Evolutionary conservation across 2,329 filamentous ascomycete species (phyloP).

Genomic region (Claviceps pusilla): DNA sequence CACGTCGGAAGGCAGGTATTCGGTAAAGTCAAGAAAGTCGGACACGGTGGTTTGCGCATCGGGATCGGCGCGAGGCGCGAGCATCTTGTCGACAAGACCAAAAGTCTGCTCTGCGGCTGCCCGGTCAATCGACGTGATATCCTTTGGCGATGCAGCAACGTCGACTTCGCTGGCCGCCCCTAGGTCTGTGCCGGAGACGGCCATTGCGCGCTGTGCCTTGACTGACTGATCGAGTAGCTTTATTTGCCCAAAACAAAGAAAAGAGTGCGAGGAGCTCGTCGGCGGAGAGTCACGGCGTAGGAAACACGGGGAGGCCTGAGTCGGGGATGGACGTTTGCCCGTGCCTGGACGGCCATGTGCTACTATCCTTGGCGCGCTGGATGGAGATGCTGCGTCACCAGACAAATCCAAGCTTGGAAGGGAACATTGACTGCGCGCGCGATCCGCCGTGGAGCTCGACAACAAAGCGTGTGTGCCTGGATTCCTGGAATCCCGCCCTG

Average conservation of each 20-base stretch:
- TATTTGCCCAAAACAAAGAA: background rate
- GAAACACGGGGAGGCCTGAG: background rate
- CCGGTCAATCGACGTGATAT: constrained; percentile 13
- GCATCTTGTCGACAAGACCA: constrained; percentile 24
- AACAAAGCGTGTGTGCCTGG: background rate
- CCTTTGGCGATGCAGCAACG: constrained; percentile 15
- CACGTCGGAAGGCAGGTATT: constrained; percentile 54
- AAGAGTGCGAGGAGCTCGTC: background rate
- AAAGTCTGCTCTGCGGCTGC: constrained; percentile 12
- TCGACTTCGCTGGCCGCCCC: constrained; percentile 10
- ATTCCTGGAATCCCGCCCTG: background rate
- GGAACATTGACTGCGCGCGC: constrained; percentile 1
- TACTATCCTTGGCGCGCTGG: background rate
- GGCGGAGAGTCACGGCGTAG: background rate
- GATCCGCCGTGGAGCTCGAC: constrained; percentile 1
- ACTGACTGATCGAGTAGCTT: background rate
- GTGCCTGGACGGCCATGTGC: constrained; percentile 8
- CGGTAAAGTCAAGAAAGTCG: constrained; percentile 55
- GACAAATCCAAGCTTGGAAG: constrained; percentile 1
- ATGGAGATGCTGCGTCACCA: background rate
- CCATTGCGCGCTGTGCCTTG: constrained; percentile 9
- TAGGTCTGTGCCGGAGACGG: constrained; percentile 13
- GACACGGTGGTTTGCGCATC: constrained; percentile 56
- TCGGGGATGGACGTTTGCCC: background rate
- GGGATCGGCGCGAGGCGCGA: constrained; percentile 43